Conservation (phyloP, 768 basidiomycete species). For the Leucogyrophana mollusca region DNA sequence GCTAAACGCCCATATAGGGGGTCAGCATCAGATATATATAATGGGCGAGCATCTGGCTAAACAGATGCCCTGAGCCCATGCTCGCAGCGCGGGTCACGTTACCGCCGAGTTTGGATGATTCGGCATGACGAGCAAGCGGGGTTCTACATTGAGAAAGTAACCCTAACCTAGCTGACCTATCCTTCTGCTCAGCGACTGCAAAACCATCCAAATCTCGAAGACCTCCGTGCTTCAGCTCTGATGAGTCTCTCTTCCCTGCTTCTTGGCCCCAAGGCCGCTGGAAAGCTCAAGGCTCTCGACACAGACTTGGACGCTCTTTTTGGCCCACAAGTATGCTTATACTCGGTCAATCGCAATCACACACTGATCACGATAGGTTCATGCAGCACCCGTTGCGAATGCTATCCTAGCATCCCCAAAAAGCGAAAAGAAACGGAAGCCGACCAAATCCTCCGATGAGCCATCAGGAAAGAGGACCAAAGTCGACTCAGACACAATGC, state of each 20-base stretch:
- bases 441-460: conserved; percentile 13
- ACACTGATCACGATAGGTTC: conserved; percentile 14
- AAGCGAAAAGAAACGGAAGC: conserved; percentile 12
- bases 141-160: too few relatives aligned
- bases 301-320: conserved; percentile 65
- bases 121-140: too few relatives aligned
- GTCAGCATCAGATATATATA: too few relatives aligned
- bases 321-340: conserved; percentile 39
- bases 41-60: too few relatives aligned
- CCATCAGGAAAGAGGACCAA: conserved; percentile 16
- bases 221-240: too few relatives aligned
- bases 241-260: conserved; percentile 63
- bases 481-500: conserved; percentile 11
- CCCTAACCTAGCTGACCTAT: too few relatives aligned
- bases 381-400: conserved; percentile 14
- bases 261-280: conserved; percentile 31
- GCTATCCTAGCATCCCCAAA: conserved; percentile 22
- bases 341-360: background rate
- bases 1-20: conserved; percentile 21
- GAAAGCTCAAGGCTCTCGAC: conserved; percentile 46
- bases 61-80: too few relatives aligned
- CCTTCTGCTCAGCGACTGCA: too few relatives aligned
- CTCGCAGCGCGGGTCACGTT: too few relatives aligned
- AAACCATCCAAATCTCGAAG: too few relatives aligned
- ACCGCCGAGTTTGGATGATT: too few relatives aligned